These are phyloP conservation scores for Colletotrichum sp. DNA, from an alignment of 2,329 filamentous ascomycete species.

Conservation along the genomic window DNA sequence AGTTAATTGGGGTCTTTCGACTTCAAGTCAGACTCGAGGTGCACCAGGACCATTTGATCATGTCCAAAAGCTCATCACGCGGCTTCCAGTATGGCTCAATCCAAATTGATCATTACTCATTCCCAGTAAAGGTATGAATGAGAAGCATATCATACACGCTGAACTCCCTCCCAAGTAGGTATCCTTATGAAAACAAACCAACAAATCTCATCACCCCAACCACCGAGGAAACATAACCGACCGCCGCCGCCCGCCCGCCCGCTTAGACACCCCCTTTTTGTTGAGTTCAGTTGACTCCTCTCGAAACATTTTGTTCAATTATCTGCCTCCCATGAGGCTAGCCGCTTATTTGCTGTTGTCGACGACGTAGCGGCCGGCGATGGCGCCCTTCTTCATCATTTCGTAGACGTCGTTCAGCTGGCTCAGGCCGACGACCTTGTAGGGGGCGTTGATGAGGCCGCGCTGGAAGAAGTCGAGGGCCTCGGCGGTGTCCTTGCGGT, in stretches of 20 bases:
- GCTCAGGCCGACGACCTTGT: slow-evolving; percentile 82
- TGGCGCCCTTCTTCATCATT: slow-evolving; percentile 71
- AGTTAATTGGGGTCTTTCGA: neutral
- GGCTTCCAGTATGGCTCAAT: neutral
- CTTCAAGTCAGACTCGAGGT: neutral
- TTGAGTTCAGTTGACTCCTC: neutral
- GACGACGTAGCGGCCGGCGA: slow-evolving; percentile 81
- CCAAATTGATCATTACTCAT: slow-evolving; percentile 1
- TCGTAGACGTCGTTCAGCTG: slow-evolving; percentile 83
- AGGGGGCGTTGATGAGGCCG: slow-evolving; percentile 85
- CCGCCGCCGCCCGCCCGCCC: neutral
- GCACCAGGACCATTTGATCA: neutral
- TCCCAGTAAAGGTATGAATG: neutral
- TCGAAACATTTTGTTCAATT: neutral
- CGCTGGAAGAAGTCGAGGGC: slow-evolving; percentile 88
- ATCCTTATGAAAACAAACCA: neutral
- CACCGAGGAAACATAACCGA: neutral
- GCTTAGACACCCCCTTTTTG: neutral
- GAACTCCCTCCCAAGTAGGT: slow-evolving; percentile 13
- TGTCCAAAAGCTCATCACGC: neutral
- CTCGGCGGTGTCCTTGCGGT: slow-evolving; percentile 85
- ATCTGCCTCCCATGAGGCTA: neutral
- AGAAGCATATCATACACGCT: slow-evolving; percentile 15
- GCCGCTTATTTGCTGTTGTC: slow-evolving; percentile 67
- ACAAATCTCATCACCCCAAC: neutral